Conservation (phyloP, 768 basidiomycete genomes). For the Naganishia kalamii region DNA sequence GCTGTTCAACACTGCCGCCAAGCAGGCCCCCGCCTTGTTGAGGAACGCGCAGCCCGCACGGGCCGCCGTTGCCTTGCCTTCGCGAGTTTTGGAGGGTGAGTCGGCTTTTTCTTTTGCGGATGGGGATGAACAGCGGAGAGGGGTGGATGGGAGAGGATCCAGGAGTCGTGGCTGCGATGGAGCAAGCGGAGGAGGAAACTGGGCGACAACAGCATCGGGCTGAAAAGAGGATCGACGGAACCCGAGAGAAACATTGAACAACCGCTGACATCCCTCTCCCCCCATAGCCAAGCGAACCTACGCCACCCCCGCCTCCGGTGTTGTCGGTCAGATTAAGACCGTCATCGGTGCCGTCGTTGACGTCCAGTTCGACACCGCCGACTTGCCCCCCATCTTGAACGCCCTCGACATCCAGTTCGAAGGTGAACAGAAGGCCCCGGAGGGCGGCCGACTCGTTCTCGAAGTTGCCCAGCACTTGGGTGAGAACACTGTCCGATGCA, state of each 20-base stretch:
- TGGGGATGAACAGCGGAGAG: background rate
- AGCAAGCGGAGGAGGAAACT: background rate
- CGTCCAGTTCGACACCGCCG: conserved; percentile 92
- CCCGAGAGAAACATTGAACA: background rate
- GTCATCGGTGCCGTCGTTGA: conserved; percentile 99
- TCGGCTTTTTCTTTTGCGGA: background rate
- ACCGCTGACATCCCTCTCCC: background rate
- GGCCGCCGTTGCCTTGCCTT: conserved; percentile 22
- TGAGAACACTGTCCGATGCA: conserved; percentile 98
- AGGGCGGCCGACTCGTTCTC: conserved; percentile 92
- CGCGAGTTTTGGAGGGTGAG: conserved; percentile 29
- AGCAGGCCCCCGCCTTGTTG: conserved; percentile 30
- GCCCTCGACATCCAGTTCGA: conserved; percentile 84
- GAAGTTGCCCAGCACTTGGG: conserved; percentile 98
- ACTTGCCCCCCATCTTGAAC: conserved; percentile 95
- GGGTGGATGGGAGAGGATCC: background rate
- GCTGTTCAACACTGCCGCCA: conserved; percentile 41
- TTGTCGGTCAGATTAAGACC: conserved; percentile 80
- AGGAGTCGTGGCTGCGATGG: background rate
- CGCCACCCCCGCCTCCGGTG: conserved; percentile 76
- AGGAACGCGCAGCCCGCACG: conserved; percentile 27
- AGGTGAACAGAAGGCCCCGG: conserved; percentile 55
- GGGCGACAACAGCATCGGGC: too few species aligned
- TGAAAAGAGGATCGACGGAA: too few species aligned
- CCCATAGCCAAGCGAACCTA: conserved; percentile 57